A percentile compares a stretch with the other conserved stretches of the same genome.
Conservation (phyloP, 202 grass and related monocot genomes). For the Setaria viridis region DNA sequence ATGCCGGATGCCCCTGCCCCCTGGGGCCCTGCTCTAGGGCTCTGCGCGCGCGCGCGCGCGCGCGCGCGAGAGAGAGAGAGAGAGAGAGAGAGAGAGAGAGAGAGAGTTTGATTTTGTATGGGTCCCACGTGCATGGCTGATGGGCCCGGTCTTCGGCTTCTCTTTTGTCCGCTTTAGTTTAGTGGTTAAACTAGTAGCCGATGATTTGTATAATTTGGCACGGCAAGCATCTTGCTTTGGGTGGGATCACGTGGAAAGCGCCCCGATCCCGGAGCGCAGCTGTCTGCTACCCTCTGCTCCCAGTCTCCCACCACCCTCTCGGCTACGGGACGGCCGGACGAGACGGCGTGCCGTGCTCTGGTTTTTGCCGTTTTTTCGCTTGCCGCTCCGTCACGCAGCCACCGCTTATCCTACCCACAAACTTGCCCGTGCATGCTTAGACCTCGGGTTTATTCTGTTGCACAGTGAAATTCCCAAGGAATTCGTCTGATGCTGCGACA, state of each 20-base stretch:
- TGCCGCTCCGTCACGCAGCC: constrained; percentile 13
- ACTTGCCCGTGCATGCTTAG: neutral
- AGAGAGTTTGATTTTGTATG: neutral
- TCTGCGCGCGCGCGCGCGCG: too few species aligned
- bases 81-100: neutral
- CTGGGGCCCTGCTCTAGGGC: too few species aligned
- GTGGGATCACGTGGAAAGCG: constrained; percentile 60
- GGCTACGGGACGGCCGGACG: neutral
- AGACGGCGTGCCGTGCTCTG: neutral
- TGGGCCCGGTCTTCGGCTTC: constrained; percentile 38
- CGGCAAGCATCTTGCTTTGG: constrained; percentile 70
- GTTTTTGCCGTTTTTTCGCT: neutral
- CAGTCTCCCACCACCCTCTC: neutral
- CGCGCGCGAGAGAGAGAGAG: neutral
- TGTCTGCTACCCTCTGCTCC: constrained; percentile 1
- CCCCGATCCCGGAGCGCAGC: constrained; percentile 50
- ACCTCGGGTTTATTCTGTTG: neutral
- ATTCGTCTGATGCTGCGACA: neutral
- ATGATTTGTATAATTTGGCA: constrained; percentile 55
- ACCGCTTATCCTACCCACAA: neutral
- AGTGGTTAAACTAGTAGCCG: neutral
- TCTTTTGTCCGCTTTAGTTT: constrained; percentile 53
- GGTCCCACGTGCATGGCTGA: constrained; percentile 26
- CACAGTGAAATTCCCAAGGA: neutral
- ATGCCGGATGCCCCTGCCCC: neutral